phyloP scores from a whole-genome alignment of 768 basidiomycete species.

The Auriscalpium vulgare region DNA sequence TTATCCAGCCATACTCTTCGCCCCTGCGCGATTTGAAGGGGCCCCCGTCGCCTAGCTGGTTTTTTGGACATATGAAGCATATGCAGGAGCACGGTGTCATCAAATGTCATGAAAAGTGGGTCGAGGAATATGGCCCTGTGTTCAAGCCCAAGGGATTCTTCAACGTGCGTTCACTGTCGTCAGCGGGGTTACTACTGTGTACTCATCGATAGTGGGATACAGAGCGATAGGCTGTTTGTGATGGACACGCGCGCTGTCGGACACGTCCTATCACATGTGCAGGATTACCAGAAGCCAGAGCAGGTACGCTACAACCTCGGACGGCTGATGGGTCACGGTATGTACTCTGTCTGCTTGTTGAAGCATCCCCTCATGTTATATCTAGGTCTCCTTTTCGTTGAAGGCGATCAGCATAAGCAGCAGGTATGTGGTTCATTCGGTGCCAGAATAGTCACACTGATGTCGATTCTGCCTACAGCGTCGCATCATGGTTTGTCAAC shows the following conservation, averaged over 20 bases:
- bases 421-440: background rate
- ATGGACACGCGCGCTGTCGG: background rate
- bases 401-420: slow-evolving; percentile 3
- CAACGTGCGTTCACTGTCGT: background rate
- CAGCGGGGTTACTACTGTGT: background rate
- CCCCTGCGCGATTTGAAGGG: background rate
- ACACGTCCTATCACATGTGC: background rate
- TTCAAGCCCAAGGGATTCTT: background rate
- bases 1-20: background rate
- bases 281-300: background rate
- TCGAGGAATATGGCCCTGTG: background rate
- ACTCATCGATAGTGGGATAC: background rate
- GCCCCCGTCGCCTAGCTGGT: background rate
- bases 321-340: slow-evolving; percentile 1
- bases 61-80: background rate
- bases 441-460: background rate
- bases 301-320: background rate
- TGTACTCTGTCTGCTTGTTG: background rate
- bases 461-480: background rate
- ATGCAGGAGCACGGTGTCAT: background rate
- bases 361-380: background rate
- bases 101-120: background rate
- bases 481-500: background rate
- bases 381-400: background rate
- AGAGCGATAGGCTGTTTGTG: background rate